A percentile compares a stretch with the other conserved stretches of the same genome.
Evolutionary conservation across 768 basidiomycete genomes (phyloP).

Genomic region (Dioszegia hungarica): DNA sequence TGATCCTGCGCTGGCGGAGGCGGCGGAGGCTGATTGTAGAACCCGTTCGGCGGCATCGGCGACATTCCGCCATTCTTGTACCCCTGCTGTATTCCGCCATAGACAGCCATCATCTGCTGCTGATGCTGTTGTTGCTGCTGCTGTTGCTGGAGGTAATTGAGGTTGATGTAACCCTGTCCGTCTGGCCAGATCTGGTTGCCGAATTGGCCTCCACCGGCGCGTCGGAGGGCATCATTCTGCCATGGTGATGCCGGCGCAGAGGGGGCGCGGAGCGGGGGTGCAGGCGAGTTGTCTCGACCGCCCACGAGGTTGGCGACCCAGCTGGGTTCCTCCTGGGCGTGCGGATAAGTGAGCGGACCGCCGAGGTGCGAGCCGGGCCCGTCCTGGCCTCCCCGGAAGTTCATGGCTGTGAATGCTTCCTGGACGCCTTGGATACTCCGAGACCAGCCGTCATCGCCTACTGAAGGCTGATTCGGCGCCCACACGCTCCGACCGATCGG

Average conservation of each 20-base stretch:
- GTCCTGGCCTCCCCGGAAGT: slow-evolving; percentile 18
- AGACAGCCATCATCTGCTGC: slow-evolving; percentile 7
- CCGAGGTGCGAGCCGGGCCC: background rate
- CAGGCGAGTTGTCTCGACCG: slow-evolving; percentile 1
- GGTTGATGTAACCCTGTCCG: slow-evolving; percentile 2
- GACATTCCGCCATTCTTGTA: background rate
- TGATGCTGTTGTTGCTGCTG: slow-evolving; percentile 12
- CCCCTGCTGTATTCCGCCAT: slow-evolving; percentile 1
- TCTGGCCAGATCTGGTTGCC: slow-evolving; percentile 3
- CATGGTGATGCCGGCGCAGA: slow-evolving; percentile 1
- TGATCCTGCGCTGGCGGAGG: slow-evolving; percentile 9
- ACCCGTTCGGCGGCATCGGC: background rate
- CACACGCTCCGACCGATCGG: slow-evolving; percentile 38
- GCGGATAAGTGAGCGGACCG: slow-evolving; percentile 3
- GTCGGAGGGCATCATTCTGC: slow-evolving; percentile 2
- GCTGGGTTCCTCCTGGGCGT: slow-evolving; percentile 30
- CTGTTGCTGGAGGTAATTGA: slow-evolving; percentile 9
- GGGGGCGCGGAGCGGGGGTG: background rate
- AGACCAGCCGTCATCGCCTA: slow-evolving; percentile 33
- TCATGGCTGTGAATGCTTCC: slow-evolving; percentile 45
- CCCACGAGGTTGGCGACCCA: slow-evolving; percentile 41
- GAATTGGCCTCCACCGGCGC: background rate
- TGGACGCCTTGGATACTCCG: slow-evolving; percentile 31
- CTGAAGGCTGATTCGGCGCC: slow-evolving; percentile 17
- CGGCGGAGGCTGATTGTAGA: background rate